A percentile compares a stretch with the other conserved stretches of the same genome.
These are phyloP conservation scores for Alternaria dauci DNA, from an alignment of 2,329 filamentous ascomycete genomes.

Conservation along the genomic window DNA sequence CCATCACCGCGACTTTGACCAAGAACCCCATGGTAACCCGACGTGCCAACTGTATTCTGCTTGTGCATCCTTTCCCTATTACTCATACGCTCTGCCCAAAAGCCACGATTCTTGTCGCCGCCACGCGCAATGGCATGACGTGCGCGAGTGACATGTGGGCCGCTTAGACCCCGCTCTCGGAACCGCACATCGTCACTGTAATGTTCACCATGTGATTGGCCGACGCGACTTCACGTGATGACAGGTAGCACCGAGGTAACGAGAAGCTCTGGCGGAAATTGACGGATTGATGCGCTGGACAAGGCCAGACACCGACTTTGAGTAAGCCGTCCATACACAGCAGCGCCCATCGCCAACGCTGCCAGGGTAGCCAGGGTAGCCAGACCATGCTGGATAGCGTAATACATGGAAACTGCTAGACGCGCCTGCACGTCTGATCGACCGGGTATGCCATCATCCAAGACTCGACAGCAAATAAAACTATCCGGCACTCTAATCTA, in stretches of 20 bases:
- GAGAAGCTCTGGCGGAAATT: slow-evolving; percentile 11
- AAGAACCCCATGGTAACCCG: background rate
- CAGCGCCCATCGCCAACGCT: slow-evolving; percentile 1
- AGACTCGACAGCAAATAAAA: slow-evolving; percentile 1
- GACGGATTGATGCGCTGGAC: slow-evolving; percentile 11
- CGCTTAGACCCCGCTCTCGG: slow-evolving; percentile 27
- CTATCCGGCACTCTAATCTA: background rate
- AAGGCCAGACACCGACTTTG: slow-evolving; percentile 15
- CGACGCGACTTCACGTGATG: slow-evolving; percentile 25
- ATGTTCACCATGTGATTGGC: slow-evolving; percentile 19
- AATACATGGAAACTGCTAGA: slow-evolving; percentile 5
- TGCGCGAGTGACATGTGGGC: slow-evolving; percentile 16
- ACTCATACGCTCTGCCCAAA: background rate
- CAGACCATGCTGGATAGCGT: slow-evolving; percentile 4
- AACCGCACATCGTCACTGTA: slow-evolving; percentile 18
- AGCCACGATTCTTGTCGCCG: background rate
- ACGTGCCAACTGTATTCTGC: slow-evolving; percentile 5
- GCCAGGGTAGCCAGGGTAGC: slow-evolving; percentile 6
- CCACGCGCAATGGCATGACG: background rate
- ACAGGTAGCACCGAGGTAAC: slow-evolving; percentile 10
- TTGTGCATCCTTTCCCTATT: background rate
- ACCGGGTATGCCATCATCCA: slow-evolving; percentile 4
- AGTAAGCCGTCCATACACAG: slow-evolving; percentile 13
- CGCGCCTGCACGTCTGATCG: slow-evolving; percentile 1
- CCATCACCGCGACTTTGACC: slow-evolving; percentile 16